Percentiles rank a stretch among this genome's conserved stretches.
phyloP scores from a whole-genome alignment of 192 early-diverging fungal species.

The Phycomyces blakesleeanus region DNA sequence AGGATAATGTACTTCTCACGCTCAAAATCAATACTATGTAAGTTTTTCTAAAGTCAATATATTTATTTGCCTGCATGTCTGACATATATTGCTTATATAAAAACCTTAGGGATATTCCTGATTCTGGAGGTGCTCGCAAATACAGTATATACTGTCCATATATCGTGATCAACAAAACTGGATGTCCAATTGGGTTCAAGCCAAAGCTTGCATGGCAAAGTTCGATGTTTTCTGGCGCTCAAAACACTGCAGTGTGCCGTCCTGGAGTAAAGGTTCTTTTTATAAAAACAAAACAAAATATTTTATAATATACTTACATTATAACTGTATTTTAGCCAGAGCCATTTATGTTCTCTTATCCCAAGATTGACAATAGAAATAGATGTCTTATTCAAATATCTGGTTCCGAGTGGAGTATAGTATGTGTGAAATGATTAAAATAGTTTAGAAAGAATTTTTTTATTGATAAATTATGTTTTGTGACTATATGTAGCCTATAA shows the following conservation, averaged over 20 bases:
- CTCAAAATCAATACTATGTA: slow-evolving; percentile 60
- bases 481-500: slow-evolving; percentile 51
- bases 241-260: slow-evolving; percentile 36
- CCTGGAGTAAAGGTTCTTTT: slow-evolving; percentile 8
- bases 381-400: slow-evolving; percentile 70
- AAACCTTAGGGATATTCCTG: slow-evolving; percentile 50
- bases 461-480: slow-evolving; percentile 21
- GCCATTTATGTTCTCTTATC: slow-evolving; percentile 94
- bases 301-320: not conserved
- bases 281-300: slow-evolving; percentile 1
- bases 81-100: not conserved
- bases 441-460: not conserved
- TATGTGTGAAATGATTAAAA: slow-evolving; percentile 15
- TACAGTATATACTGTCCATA: slow-evolving; percentile 93
- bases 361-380: slow-evolving; percentile 79
- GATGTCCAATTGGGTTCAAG: slow-evolving; percentile 71
- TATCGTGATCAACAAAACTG: slow-evolving; percentile 91
- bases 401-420: slow-evolving; percentile 79
- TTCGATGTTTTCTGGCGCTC: slow-evolving; percentile 67
- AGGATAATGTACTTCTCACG: slow-evolving; percentile 56
- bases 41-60: slow-evolving; percentile 15
- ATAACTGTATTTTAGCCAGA: slow-evolving; percentile 35
- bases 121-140: slow-evolving; percentile 69
- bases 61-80: not conserved
- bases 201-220: slow-evolving; percentile 79